A percentile compares a stretch with the other conserved stretches of the same genome.
Evolutionary conservation across 1,284 basidiomycete genomes (phyloP).

Genomic region (Neonothopanus nambi): DNA sequence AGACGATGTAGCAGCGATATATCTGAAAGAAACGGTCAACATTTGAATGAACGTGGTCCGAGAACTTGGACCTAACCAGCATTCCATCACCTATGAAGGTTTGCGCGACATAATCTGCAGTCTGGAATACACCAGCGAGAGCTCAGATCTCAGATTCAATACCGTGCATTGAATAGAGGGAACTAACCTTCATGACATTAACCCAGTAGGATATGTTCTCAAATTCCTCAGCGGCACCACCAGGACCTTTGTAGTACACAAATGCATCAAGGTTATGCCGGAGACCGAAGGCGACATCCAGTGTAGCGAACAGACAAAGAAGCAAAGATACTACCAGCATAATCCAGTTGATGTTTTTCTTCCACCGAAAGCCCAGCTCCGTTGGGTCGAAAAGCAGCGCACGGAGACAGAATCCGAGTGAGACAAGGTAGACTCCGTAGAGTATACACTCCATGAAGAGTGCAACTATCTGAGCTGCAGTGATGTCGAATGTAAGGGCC

Average conservation of each 20-base stretch:
- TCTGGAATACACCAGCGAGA: not conserved
- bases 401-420: conserved; percentile 7
- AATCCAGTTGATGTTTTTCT: conserved; percentile 11
- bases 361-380: not conserved
- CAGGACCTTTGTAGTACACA: conserved; percentile 15
- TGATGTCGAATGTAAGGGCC: not conserved
- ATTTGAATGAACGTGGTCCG: too few relatives aligned
- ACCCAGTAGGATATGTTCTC: conserved; percentile 7
- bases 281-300: conserved; percentile 9
- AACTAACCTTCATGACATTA: conserved; percentile 13
- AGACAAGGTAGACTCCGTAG: conserved; percentile 19
- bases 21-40: conserved; percentile 5
- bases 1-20: conserved; percentile 17
- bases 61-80: too few relatives aligned
- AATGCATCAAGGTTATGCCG: conserved; percentile 11
- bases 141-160: not conserved
- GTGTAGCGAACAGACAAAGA: conserved; percentile 6
- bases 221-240: conserved; percentile 9
- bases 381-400: conserved; percentile 3
- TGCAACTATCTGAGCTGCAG: conserved; percentile 10
- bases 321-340: conserved; percentile 10
- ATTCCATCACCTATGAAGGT: conserved; percentile 12
- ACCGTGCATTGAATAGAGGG: too few relatives aligned
- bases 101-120: conserved; percentile 4
- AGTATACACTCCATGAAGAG: conserved; percentile 11